Conservation (phyloP, 352 stramenopile genomes). For the Pythium insidiosum region DNA sequence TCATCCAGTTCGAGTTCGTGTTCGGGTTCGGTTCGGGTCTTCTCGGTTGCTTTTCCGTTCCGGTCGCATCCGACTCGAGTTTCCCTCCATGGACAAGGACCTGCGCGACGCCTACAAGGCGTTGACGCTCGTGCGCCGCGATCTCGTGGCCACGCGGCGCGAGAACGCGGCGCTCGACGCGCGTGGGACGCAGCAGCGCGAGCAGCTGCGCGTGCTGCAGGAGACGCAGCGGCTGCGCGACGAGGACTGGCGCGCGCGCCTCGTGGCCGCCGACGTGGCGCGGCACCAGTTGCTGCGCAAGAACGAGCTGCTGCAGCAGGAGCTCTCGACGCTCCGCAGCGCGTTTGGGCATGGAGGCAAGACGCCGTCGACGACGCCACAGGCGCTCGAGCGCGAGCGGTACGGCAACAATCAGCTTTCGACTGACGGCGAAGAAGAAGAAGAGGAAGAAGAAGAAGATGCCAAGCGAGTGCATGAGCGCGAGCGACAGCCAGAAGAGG, state of each 20-base stretch:
- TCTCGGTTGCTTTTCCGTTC: too few species aligned
- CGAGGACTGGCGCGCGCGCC: constrained; percentile 3
- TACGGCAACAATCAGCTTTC: neutral
- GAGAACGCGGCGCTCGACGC: constrained; percentile 11
- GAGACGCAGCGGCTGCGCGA: constrained; percentile 10
- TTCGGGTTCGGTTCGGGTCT: too few species aligned
- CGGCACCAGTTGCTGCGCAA: neutral
- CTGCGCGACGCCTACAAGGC: constrained; percentile 41
- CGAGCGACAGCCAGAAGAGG: constrained; percentile 5
- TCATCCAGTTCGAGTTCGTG: too few species aligned
- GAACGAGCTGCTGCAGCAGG: constrained; percentile 1
- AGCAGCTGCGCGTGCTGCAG: constrained; percentile 1
- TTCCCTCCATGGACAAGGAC: constrained; percentile 36
- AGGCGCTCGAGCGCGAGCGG: neutral
- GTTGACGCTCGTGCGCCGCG: constrained; percentile 31
- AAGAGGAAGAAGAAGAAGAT: constrained; percentile 1
- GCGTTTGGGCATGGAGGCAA: too few species aligned
- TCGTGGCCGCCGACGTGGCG: neutral
- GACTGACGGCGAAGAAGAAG: neutral
- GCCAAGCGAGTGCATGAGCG: too few species aligned
- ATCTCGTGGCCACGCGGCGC: constrained; percentile 16
- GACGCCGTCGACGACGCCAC: neutral
- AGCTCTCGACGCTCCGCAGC: too few species aligned
- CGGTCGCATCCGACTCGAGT: too few species aligned
- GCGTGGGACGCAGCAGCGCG: neutral